These are phyloP conservation scores for Microcyclosporella mali DNA, from an alignment of 2,329 filamentous ascomycete species.

Conservation along the genomic window DNA sequence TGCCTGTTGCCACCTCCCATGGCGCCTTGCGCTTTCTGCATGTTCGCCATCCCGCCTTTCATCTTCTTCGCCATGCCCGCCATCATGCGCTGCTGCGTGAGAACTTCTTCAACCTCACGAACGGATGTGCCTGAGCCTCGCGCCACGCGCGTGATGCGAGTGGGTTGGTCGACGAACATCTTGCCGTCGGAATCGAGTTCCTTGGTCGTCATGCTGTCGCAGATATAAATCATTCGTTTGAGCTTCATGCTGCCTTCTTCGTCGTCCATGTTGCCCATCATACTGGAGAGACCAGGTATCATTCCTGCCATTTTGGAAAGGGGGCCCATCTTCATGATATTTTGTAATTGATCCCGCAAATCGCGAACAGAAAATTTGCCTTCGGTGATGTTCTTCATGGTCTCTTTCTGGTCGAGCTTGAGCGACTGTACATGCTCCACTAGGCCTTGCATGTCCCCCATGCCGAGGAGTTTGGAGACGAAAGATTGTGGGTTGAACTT, in stretches of 20 bases:
- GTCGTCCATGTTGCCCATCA: conserved; percentile 96
- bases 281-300: conserved; percentile 89
- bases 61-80: conserved; percentile 98
- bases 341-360: conserved; percentile 86
- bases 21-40: conserved; percentile 85
- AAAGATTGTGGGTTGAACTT: conserved; percentile 89
- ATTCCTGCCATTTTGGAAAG: conserved; percentile 96
- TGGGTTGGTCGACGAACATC: conserved; percentile 85
- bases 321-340: conserved; percentile 99
- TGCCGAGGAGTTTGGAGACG: conserved; percentile 86
- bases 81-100: conserved; percentile 99
- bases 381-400: conserved; percentile 97
- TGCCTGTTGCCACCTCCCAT: conserved; percentile 88
- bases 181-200: conserved; percentile 95
- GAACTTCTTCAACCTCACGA: conserved; percentile 85
- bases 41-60: conserved; percentile 95
- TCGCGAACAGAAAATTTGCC: conserved; percentile 95
- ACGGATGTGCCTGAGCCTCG: conserved; percentile 86
- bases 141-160: conserved; percentile 86
- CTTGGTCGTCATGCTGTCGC: conserved; percentile 94
- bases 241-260: conserved; percentile 91
- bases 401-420: conserved; percentile 95
- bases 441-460: conserved; percentile 92
- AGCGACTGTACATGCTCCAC: conserved; percentile 95
- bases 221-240: conserved; percentile 98